These are phyloP conservation scores for Fusarium sp. DNA, from an alignment of 2,329 filamentous ascomycete species.

Conservation along the genomic window DNA sequence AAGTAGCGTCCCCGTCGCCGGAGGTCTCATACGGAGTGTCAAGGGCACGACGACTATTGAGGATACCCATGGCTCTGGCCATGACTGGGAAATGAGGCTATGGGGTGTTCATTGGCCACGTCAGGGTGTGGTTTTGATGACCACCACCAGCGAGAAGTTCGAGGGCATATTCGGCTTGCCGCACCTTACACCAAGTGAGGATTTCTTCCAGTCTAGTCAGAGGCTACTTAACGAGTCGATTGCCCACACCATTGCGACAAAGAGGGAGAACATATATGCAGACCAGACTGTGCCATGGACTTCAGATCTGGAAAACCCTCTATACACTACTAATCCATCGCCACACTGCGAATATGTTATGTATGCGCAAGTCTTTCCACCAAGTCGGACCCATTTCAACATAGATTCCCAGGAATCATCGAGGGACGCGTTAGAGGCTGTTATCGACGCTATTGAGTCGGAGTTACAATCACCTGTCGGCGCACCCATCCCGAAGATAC, in stretches of 20 bases:
- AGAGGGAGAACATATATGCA: constrained; percentile 64
- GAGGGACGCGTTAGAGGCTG: constrained; percentile 42
- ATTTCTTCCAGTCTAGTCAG: constrained; percentile 68
- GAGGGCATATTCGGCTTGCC: constrained; percentile 91
- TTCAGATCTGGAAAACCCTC: constrained; percentile 70
- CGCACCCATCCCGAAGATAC: constrained; percentile 64
- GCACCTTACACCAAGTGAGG: constrained; percentile 74
- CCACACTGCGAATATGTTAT: constrained; percentile 91
- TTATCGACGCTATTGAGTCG: constrained; percentile 67
- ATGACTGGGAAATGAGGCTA: constrained; percentile 81
- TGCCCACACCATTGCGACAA: constrained; percentile 71
- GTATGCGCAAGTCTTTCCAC: constrained; percentile 80
- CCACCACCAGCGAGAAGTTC: constrained; percentile 93
- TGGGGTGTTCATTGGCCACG: constrained; percentile 88
- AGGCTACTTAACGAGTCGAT: constrained; percentile 79
- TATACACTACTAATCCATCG: constrained; percentile 65
- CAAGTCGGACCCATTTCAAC: constrained; percentile 52
- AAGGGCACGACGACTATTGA: constrained; percentile 77
- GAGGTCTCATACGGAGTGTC: constrained; percentile 73
- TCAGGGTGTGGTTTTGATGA: constrained; percentile 82
- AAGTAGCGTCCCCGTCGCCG: constrained; percentile 51
- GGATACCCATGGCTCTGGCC: constrained; percentile 72
- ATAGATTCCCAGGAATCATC: constrained; percentile 47
- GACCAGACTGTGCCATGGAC: constrained; percentile 80
- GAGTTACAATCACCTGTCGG: constrained; percentile 72